These are phyloP conservation scores for Cenchrus purpureus DNA, from an alignment of 176 grass and related monocot species.

Conservation along the genomic window DNA sequence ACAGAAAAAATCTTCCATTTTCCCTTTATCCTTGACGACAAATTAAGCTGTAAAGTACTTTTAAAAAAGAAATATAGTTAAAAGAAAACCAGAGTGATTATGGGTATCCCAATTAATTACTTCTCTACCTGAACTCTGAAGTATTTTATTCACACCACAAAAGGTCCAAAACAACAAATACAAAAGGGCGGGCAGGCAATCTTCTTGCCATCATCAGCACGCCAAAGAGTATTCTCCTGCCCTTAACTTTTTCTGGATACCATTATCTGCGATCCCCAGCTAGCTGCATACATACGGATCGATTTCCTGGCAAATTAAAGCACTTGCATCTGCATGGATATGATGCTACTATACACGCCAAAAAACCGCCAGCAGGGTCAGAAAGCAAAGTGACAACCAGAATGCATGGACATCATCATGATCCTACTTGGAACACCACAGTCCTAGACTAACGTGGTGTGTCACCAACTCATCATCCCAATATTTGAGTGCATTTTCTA, in stretches of 20 bases:
- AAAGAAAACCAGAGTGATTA: not conserved
- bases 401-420: conserved; percentile 23
- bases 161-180: not conserved
- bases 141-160: not conserved
- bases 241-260: conserved; percentile 39
- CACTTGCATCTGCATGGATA: conserved; percentile 29
- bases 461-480: not conserved
- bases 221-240: conserved; percentile 27
- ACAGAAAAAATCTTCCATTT: not conserved
- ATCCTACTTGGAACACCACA: conserved; percentile 28
- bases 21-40: not conserved
- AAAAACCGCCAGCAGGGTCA: conserved; percentile 46
- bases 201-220: conserved; percentile 15
- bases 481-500: conserved; percentile 9
- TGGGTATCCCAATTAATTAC: not conserved
- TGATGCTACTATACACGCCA: conserved; percentile 32
- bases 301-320: conserved; percentile 13
- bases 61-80: not conserved
- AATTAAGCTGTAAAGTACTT: not conserved
- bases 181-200: not conserved
- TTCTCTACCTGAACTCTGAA: conserved; percentile 4
- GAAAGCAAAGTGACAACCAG: conserved; percentile 53
- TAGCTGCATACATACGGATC: conserved; percentile 1
- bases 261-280: conserved; percentile 33
- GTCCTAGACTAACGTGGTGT: conserved; percentile 30